Evolutionary conservation across 768 basidiomycete genomes (phyloP).

Genomic region (Cyathus striatus): DNA sequence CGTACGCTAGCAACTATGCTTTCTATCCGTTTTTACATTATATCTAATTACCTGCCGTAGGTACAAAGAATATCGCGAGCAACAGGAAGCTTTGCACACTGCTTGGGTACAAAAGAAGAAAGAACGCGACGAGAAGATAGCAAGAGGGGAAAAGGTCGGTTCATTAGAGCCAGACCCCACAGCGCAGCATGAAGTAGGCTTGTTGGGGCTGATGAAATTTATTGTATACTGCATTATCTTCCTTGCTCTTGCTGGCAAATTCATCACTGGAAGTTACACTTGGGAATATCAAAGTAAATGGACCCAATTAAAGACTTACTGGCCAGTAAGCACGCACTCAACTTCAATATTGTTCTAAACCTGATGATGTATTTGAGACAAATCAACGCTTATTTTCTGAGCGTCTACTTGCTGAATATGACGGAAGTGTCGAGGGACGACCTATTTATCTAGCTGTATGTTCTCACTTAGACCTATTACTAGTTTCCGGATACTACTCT

Average conservation of each 20-base stretch:
- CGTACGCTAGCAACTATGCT: no score
- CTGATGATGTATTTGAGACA: slow-evolving; percentile 25
- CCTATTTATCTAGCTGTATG: slow-evolving; percentile 85
- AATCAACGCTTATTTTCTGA: slow-evolving; percentile 76
- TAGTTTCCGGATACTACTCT: slow-evolving; percentile 9
- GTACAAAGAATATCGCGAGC: slow-evolving; percentile 61
- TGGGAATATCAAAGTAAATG: slow-evolving; percentile 80
- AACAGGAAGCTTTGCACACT: slow-evolving; percentile 54
- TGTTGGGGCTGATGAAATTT: slow-evolving; percentile 66
- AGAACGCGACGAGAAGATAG: slow-evolving; percentile 68
- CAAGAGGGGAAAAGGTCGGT: slow-evolving; percentile 67
- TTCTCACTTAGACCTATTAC: slow-evolving; percentile 9
- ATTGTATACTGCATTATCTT: slow-evolving; percentile 50
- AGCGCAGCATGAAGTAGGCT: slow-evolving; percentile 58
- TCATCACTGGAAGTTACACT: slow-evolving; percentile 79
- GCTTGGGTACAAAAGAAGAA: slow-evolving; percentile 69
- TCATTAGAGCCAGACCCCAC: slow-evolving; percentile 74
- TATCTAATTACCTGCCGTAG: slow-evolving; percentile 26
- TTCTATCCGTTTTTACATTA: not conserved
- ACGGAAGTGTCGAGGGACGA: slow-evolving; percentile 58
- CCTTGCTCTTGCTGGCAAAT: slow-evolving; percentile 64
- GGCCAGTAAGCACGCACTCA: slow-evolving; percentile 46
- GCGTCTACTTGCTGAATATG: slow-evolving; percentile 54
- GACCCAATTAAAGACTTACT: slow-evolving; percentile 53
- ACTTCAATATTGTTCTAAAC: slow-evolving; percentile 6